A percentile compares a stretch with the other conserved stretches of the same genome.
phyloP scores from a whole-genome alignment of 2,329 filamentous ascomycete species.

The Aspergillus caelatus region DNA sequence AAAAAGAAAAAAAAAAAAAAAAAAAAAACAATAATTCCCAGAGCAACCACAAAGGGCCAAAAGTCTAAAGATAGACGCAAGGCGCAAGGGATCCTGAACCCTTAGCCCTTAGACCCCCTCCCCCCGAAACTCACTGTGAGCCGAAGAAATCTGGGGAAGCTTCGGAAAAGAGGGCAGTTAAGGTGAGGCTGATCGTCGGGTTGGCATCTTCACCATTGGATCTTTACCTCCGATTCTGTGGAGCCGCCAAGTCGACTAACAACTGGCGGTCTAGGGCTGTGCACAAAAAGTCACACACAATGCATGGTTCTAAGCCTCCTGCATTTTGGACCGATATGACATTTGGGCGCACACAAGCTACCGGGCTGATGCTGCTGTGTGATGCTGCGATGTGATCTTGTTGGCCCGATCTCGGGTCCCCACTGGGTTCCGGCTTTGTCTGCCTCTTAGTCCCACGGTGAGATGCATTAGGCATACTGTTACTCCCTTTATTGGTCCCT shows the following conservation, averaged over 20 bases:
- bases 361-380: neutral
- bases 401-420: neutral
- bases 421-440: neutral
- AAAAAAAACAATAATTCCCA: neutral
- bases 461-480: neutral
- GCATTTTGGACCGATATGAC: no score
- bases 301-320: neutral
- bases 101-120: neutral
- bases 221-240: neutral
- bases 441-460: neutral
- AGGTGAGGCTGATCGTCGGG: constrained; percentile 4
- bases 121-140: neutral
- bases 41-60: neutral
- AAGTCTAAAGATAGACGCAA: constrained; percentile 5
- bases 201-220: constrained; percentile 1
- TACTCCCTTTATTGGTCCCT: neutral
- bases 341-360: no score
- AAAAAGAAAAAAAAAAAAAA: neutral
- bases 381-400: neutral
- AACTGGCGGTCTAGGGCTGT: constrained; percentile 5
- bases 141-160: neutral
- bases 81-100: neutral
- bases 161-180: neutral
- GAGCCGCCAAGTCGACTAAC: constrained; percentile 4
- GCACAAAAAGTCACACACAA: neutral